Conservation (phyloP, 257 asterid species). For the Solanum medicagineum region DNA sequence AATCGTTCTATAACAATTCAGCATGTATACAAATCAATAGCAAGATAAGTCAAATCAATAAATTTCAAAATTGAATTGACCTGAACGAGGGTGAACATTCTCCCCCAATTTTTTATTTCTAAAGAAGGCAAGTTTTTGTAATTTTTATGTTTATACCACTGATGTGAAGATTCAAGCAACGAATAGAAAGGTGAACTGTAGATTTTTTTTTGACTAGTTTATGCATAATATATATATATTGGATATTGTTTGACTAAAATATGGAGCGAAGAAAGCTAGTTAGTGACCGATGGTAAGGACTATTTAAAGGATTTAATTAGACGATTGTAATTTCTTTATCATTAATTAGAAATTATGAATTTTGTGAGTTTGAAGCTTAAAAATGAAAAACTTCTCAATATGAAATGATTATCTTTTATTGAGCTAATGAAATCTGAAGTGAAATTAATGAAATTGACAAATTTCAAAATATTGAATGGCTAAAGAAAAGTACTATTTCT, state of each 20-base stretch:
- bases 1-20: too few species aligned
- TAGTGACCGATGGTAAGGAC: not conserved
- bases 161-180: not conserved
- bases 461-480: too few species aligned
- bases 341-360: not conserved
- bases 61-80: too few species aligned
- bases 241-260: too few species aligned
- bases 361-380: not conserved
- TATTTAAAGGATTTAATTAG: not conserved
- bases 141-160: not conserved
- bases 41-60: too few species aligned
- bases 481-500: too few species aligned
- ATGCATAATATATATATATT: too few species aligned
- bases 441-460: not conserved
- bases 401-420: accelerated
- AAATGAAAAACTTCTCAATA: not conserved
- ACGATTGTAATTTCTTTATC: accelerated
- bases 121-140: not conserved
- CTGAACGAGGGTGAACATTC: too few species aligned
- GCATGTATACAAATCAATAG: too few species aligned
- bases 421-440: not conserved
- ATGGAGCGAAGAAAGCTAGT: not conserved
- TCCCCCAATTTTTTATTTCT: not conserved
- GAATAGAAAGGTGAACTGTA: too few species aligned
- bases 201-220: too few species aligned